Evolutionary conservation across 208 protist genomes (phyloP).

Genomic region (Acanthamoeba lenticulata): DNA sequence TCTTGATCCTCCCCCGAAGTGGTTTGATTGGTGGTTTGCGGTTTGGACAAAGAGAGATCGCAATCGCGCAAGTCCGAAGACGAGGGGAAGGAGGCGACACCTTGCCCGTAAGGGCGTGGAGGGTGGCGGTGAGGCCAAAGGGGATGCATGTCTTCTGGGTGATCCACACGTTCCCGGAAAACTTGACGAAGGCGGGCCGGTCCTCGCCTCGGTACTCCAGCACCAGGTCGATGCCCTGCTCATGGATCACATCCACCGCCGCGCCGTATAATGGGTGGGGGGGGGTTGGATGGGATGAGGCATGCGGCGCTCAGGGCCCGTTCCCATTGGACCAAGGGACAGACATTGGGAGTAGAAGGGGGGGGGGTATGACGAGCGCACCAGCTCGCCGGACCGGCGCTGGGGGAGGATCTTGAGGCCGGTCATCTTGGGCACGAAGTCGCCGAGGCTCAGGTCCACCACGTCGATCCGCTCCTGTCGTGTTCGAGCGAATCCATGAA

Average conservation of each 20-base stretch:
- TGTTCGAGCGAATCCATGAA: no score
- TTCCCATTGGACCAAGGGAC: no score
- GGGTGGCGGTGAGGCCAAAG: not conserved
- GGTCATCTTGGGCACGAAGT: slow-evolving; percentile 5
- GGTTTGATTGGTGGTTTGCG: no score
- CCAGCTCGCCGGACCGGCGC: not conserved
- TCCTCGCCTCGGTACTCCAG: slow-evolving; percentile 2
- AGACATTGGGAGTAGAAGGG: no score
- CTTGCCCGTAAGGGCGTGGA: not conserved
- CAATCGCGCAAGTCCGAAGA: not conserved
- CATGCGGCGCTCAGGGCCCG: no score
- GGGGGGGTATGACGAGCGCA: not conserved
- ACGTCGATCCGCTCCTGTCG: not conserved
- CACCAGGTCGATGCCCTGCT: not conserved
- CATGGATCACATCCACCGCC: no score
- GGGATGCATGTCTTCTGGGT: slow-evolving; percentile 16
- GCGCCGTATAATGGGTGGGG: no score
- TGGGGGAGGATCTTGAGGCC: not conserved
- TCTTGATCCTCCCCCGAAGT: no score
- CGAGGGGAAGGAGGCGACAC: not conserved
- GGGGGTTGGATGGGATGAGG: no score
- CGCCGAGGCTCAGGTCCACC: not conserved
- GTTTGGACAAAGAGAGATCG: no score
- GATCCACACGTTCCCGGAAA: not conserved
- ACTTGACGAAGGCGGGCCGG: not conserved